Conservation (phyloP, 164 flowering plant genomes). For the Magnolia officinalis region DNA sequence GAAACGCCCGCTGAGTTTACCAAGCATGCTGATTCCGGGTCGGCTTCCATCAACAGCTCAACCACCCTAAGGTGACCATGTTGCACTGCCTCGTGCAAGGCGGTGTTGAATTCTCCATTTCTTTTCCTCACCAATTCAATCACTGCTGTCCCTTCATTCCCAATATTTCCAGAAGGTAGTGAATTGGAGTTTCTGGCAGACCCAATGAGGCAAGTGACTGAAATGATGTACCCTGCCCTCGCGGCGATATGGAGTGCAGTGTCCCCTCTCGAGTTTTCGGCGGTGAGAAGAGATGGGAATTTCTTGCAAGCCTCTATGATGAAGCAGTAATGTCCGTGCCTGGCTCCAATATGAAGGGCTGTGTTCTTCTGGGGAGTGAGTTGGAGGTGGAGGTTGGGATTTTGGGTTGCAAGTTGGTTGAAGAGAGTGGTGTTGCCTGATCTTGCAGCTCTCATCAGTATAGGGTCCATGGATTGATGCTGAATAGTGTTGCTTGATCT, state of each 20-base stretch:
- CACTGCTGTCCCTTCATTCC: no score
- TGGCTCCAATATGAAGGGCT: neutral
- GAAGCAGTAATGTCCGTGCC: neutral
- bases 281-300: neutral
- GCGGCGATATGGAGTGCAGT: slow-evolving; percentile 1
- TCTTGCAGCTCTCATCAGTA: slow-evolving; percentile 9
- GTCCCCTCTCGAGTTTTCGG: neutral
- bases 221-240: neutral
- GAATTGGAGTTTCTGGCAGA: no score
- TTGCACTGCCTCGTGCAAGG: neutral
- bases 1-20: neutral
- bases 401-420: neutral
- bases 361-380: neutral
- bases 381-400: neutral
- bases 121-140: neutral
- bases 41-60: neutral
- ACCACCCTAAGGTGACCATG: neutral
- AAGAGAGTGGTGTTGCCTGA: neutral
- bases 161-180: no score
- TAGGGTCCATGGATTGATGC: no score
- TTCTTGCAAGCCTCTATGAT: no score
- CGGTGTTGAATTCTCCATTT: neutral
- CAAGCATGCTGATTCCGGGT: neutral
- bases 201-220: no score
- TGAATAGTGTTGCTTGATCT: no score